Evolutionary conservation across 139 green algal species (phyloP), one percentile per base, ranked within the genome.

Genomic region (Coelastrella sp.): DNA sequence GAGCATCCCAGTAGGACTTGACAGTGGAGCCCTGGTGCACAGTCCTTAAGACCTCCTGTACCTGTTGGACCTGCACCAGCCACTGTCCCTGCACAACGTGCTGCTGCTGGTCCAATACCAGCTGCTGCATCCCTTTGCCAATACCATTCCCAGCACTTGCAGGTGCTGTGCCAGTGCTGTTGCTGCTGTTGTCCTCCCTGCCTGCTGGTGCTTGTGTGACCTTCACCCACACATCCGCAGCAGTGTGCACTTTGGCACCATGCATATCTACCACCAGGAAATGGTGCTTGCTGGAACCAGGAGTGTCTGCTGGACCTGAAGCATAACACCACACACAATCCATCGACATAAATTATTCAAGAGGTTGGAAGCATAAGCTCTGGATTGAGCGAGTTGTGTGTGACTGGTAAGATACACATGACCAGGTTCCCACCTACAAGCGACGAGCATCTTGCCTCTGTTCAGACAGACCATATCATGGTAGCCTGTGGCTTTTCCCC

Each of bases 221-320:
- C 24, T 35, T 76, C 78, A 94, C 90, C 92, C 92, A 94, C 10
- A 91, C 86, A 63, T 94, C 92, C n/a, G 73, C 60, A 70, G 90
- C 92, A 22, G 56, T 60, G 12, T 89, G 78, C 70, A 92, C 87
- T 15, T 89, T 72, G 8, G 90, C 90, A 10, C 35, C 76, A 56
- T 74, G 76, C 84, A 94, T 6, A 22, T 94, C 90, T n/a, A 92
- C 65, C 68, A 94, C 61, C 89, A 94, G 49, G 65, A 93, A 94
- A n/a, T 94, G 92, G 72, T 92, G 92, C 75, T 65, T 27, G 7
- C 85, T 93, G 8, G 87, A 75, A 0, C 6, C 22, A 5, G 66
- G n/a, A 0, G 68, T 60, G 4, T 61, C 76, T 49, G 15, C 63
- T 35, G 27, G 66, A 35, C 7, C 59, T 5, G 9, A 73, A 61